Conservation (phyloP, 164 flowering plant genomes). For the Magnolia changhungtana region DNA sequence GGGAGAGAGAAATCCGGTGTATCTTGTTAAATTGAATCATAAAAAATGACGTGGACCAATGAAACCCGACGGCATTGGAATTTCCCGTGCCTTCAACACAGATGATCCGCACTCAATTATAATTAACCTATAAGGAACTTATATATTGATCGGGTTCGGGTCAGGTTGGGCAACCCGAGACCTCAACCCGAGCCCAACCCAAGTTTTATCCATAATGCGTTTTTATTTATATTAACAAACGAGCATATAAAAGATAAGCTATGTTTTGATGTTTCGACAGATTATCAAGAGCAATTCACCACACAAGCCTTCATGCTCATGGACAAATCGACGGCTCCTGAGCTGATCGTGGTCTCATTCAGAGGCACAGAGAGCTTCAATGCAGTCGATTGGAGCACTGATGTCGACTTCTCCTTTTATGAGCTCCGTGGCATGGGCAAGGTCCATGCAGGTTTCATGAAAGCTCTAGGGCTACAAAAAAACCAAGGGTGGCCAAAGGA, state of each 20-base stretch:
- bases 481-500: constrained; percentile 55
- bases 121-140: no score
- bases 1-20: no score
- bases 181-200: no score
- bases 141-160: no score
- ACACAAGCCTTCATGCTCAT: constrained; percentile 49
- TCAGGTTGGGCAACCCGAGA: no score
- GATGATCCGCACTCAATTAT: no score
- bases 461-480: constrained; percentile 43
- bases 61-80: no score
- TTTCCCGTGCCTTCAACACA: no score
- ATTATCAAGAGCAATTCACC: constrained; percentile 24
- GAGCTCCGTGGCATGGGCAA: constrained; percentile 41
- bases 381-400: constrained; percentile 45
- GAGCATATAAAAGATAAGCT: background rate
- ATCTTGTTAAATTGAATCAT: no score
- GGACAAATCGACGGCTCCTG: constrained; percentile 23
- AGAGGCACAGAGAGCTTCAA: constrained; percentile 60
- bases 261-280: constrained; percentile 17
- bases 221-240: background rate
- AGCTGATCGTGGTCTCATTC: constrained; percentile 43
- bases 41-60: no score
- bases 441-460: constrained; percentile 57
- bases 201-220: background rate
- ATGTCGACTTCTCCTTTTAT: constrained; percentile 57